Evolutionary conservation across 2,329 filamentous ascomycete species (phyloP).

Genomic region (Fusarium robinianum): DNA sequence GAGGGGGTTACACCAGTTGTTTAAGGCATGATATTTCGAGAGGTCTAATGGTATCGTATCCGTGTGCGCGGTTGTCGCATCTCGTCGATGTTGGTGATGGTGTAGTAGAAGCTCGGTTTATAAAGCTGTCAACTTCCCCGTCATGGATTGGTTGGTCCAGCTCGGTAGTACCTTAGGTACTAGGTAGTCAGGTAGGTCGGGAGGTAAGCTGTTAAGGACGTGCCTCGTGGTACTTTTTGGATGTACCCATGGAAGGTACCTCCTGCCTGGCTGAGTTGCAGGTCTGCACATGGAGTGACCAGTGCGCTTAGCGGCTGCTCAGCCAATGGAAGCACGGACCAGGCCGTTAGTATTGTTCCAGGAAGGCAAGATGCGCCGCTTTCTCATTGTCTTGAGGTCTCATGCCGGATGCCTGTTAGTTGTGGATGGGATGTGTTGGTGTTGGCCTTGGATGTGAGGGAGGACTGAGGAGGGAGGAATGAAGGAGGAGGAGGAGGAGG

Average conservation of each 20-base stretch:
- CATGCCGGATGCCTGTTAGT: background rate
- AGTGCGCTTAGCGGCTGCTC: constrained; percentile 26
- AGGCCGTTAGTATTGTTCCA: constrained; percentile 29
- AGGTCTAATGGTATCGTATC: no score
- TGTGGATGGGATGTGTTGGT: no score
- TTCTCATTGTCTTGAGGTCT: constrained; percentile 14
- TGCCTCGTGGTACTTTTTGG: no score
- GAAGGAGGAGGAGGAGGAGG: no score
- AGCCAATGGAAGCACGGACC: constrained; percentile 30
- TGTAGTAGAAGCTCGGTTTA: background rate
- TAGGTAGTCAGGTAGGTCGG: no score
- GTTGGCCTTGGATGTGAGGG: no score
- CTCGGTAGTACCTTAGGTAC: no score
- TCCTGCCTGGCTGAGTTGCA: constrained; percentile 4
- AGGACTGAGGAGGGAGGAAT: no score
- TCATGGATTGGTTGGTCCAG: background rate
- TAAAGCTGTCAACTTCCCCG: constrained; percentile 5
- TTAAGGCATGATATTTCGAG: no score
- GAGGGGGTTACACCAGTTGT: no score
- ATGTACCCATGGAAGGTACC: constrained; percentile 25
- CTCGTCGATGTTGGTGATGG: background rate
- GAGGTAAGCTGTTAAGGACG: constrained; percentile 37
- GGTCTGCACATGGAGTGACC: constrained; percentile 14
- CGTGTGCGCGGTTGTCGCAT: background rate
- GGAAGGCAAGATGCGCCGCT: constrained; percentile 3